Percentiles rank a stretch among this genome's conserved stretches.
These are phyloP conservation scores for Boechera retrofracta DNA, from an alignment of 345 rosid genomes.

Conservation along the genomic window DNA sequence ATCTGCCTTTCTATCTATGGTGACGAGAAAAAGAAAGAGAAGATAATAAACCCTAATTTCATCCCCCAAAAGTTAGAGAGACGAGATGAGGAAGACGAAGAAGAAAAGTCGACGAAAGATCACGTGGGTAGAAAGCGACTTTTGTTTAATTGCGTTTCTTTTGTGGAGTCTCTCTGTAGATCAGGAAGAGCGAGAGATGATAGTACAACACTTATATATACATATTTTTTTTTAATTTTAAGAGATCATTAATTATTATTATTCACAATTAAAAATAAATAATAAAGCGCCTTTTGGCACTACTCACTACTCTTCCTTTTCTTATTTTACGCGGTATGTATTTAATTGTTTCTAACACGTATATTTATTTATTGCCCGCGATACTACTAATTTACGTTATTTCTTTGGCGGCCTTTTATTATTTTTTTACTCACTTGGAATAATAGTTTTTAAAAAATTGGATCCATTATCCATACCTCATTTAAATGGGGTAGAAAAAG, in stretches of 20 bases:
- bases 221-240: background rate
- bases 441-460: background rate
- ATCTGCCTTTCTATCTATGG: background rate
- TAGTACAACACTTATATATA: too few relatives aligned
- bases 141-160: constrained; percentile 42
- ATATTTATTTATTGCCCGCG: constrained; percentile 26
- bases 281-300: constrained; percentile 41
- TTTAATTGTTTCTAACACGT: constrained; percentile 30
- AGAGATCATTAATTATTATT: background rate
- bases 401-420: background rate
- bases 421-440: background rate
- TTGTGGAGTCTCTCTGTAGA: constrained; percentile 47
- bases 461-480: constrained; percentile 26
- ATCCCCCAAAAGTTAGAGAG: constrained; percentile 21
- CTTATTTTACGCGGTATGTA: constrained; percentile 35
- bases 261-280: constrained; percentile 10
- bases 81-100: constrained; percentile 27
- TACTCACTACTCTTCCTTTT: constrained; percentile 33
- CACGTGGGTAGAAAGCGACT: constrained; percentile 49
- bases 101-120: constrained; percentile 43
- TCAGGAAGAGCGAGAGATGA: constrained; percentile 12
- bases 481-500: background rate
- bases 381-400: constrained; percentile 25
- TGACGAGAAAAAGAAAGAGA: constrained; percentile 8
- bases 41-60: constrained; percentile 44